Percentiles rank a stretch among this genome's conserved stretches.
Conservation (phyloP, 352 stramenopile genomes). For the Aphanomyces stellatus region DNA sequence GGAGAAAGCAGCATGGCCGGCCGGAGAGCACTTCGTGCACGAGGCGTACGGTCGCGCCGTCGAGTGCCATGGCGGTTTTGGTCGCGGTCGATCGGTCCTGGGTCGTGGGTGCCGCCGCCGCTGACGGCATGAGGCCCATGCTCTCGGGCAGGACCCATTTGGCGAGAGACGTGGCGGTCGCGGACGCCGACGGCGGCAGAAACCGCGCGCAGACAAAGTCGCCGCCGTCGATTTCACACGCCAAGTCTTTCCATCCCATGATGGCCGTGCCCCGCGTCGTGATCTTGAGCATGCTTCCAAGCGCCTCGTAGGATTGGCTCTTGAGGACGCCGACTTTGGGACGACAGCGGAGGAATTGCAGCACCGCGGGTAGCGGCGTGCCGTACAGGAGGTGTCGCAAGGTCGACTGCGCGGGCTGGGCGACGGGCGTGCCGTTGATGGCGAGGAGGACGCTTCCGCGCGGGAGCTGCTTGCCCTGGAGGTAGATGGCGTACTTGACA, state of each 20-base stretch:
- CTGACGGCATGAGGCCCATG: no score
- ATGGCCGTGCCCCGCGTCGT: slow-evolving; percentile 12
- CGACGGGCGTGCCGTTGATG: slow-evolving; percentile 65
- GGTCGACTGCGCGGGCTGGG: slow-evolving; percentile 27
- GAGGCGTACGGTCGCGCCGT: slow-evolving; percentile 6
- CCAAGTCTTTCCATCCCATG: slow-evolving; percentile 15
- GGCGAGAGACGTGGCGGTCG: not conserved
- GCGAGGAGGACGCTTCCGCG: slow-evolving; percentile 51
- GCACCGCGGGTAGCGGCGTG: slow-evolving; percentile 38
- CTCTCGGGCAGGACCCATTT: not conserved
- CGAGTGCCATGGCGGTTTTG: slow-evolving; percentile 3
- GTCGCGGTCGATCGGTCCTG: no score
- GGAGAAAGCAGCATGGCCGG: slow-evolving; percentile 56
- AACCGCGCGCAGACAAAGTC: slow-evolving; percentile 8
- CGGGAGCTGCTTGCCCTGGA: slow-evolving; percentile 4
- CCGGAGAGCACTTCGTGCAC: slow-evolving; percentile 33
- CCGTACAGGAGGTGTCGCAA: slow-evolving; percentile 46
- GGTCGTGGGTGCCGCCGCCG: no score
- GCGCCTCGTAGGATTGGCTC: slow-evolving; percentile 9
- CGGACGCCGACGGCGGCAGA: not conserved
- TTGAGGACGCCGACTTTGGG: slow-evolving; percentile 1
- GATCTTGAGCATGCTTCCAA: slow-evolving; percentile 16
- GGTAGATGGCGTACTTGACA: not conserved
- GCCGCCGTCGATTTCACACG: slow-evolving; percentile 15
- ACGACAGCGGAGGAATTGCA: slow-evolving; percentile 34